Base-by-base conservation (phyloP, 2,329 filamentous ascomycete genomes). In the Talaromyces sp. region DNA sequence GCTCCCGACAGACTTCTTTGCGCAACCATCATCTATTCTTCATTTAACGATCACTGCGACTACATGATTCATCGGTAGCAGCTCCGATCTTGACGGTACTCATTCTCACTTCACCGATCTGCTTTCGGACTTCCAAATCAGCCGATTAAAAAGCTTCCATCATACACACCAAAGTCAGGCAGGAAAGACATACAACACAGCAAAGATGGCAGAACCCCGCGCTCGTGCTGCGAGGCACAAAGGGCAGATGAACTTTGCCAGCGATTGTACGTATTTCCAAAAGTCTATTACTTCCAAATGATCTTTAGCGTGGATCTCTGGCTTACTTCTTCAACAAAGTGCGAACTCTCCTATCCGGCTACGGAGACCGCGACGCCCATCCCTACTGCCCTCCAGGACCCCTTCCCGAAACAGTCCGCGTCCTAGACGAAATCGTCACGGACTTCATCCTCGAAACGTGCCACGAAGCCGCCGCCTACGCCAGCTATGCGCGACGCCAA, bases 361-460 rank as follows among this genome's bases (percentile, higher is more conserved):
- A 76, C 57, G 76, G 76, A 19, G 75, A 78, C 54, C 75, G 76
- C 33, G 69, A 70, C 28, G 70, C 75, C 15, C 67, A 75, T 57
- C 68, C 69, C 8, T 91, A 91, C 71, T 91, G 95, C 74, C 84
- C 88, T 58, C 80, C 83, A 59, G 81, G 88, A 57, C 89, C 91
- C 0, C 86, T 97, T 25, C 86, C 89, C 17, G 85, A 91, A 70
- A 97, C 92, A 9, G 82, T 96, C 60, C 86, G 89, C 61, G 84
- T 93, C 53, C 86, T 97, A 53, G 94, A 97, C 79, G 92, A 97
- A 77, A 93, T 97, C 66, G 85, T 96, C 61, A 96, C 92, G 62
- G 94, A 97, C 78, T 97, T 96, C 79, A 90, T 97, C 71, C 91
- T 96, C 71, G 91, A 94, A 72, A 87, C 94, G 56, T 93, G 89